phyloP scores from a whole-genome alignment of 768 basidiomycete genomes.

The Boletus vermiculosoides region DNA sequence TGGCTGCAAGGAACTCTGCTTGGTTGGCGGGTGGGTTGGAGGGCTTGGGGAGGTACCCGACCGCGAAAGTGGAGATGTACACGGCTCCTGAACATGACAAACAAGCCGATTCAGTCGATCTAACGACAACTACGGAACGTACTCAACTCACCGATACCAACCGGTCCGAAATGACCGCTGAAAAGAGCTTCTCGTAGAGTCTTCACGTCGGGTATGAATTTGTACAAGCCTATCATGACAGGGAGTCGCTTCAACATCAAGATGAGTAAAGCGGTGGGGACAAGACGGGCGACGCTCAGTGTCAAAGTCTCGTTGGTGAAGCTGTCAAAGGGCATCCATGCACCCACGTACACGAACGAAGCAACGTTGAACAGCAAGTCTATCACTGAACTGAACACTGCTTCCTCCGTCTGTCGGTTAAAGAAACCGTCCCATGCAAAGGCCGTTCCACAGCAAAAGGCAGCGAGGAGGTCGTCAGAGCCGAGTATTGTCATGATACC shows the following conservation, averaged over 20 bases:
- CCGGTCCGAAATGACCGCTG: constrained; percentile 93
- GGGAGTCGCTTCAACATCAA: constrained; percentile 83
- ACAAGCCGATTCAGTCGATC: constrained; percentile 2
- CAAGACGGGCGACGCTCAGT: constrained; percentile 78
- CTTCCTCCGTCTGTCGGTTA: constrained; percentile 91
- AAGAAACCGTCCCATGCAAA: constrained; percentile 98
- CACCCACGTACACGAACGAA: constrained; percentile 93
- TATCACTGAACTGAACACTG: constrained; percentile 94
- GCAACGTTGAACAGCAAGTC: constrained; percentile 95
- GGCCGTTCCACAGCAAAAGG: constrained; percentile 92
- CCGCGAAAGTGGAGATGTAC: constrained; percentile 87
- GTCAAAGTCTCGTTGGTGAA: constrained; percentile 68
- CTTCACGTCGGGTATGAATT: constrained; percentile 95
- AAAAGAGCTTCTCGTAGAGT: constrained; percentile 92
- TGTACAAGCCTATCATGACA: constrained; percentile 78
- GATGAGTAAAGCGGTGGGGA: constrained; percentile 81
- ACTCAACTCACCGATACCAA: constrained; percentile 59
- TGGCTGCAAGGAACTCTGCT: constrained; percentile 61
- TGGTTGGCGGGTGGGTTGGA: constrained; percentile 50
- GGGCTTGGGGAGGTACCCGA: constrained; percentile 52
- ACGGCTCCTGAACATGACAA: constrained; percentile 59
- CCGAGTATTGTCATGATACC: constrained; percentile 84
- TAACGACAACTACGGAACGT: neutral
- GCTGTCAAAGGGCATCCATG: constrained; percentile 91
- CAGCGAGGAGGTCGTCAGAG: constrained; percentile 90